Conservation (phyloP, 2,329 filamentous ascomycete species). For the Tolypocladium sp. region DNA sequence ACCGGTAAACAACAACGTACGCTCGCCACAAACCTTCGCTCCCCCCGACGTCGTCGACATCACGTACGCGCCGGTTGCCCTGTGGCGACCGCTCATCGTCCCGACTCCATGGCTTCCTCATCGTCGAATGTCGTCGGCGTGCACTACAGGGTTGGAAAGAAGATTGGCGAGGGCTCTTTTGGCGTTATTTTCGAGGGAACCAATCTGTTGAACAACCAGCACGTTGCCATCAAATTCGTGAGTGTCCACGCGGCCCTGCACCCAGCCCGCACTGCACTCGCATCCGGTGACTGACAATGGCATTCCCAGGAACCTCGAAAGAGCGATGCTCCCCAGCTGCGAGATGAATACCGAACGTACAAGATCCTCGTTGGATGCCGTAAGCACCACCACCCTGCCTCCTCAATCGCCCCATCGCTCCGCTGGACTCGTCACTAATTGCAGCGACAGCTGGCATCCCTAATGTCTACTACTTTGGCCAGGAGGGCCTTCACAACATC, state of each 20-base stretch:
- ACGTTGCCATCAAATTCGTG: slow-evolving; percentile 99
- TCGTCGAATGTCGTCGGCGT: slow-evolving; percentile 97
- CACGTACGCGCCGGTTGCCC: background rate
- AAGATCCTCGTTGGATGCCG: slow-evolving; percentile 99
- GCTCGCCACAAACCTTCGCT: background rate
- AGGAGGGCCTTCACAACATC: slow-evolving; percentile 97
- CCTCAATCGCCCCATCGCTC: background rate
- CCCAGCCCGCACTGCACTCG: background rate
- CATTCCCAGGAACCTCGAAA: slow-evolving; percentile 78
- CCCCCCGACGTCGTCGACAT: background rate
- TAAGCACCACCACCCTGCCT: slow-evolving; percentile 40
- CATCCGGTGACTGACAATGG: background rate
- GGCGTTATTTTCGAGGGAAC: slow-evolving; percentile 98
- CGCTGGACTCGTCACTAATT: slow-evolving; percentile 10
- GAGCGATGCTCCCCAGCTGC: slow-evolving; percentile 93
- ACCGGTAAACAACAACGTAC: slow-evolving; percentile 4
- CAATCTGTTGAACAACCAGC: slow-evolving; percentile 97
- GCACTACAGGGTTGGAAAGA: slow-evolving; percentile 97
- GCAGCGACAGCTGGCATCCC: slow-evolving; percentile 73
- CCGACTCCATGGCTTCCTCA: slow-evolving; percentile 64
- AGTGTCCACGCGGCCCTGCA: slow-evolving; percentile 25
- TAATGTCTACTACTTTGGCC: slow-evolving; percentile 99
- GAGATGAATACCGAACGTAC: slow-evolving; percentile 98
- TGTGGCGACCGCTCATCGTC: slow-evolving; percentile 2
- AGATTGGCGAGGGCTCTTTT: slow-evolving; percentile 97